These are phyloP conservation scores for Botrytis byssoidea DNA, from an alignment of 2,329 filamentous ascomycete genomes.

Conservation along the genomic window DNA sequence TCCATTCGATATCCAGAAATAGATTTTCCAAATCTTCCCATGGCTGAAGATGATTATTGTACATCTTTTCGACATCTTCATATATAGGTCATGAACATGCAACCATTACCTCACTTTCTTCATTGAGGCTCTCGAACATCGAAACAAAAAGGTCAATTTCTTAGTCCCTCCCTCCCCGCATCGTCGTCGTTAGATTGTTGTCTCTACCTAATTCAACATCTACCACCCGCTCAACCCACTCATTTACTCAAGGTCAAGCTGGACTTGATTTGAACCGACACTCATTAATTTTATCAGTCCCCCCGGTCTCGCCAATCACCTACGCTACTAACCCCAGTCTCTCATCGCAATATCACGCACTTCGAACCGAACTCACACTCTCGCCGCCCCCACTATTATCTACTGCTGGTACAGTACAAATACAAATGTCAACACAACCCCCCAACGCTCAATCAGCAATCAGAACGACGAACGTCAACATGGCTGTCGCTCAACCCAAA, in stretches of 20 bases:
- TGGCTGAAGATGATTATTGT: slow-evolving; percentile 19
- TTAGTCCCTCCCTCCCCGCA: slow-evolving; percentile 10
- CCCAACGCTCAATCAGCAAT: slow-evolving; percentile 52
- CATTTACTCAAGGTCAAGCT: slow-evolving; percentile 35
- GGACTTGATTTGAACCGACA: slow-evolving; percentile 41
- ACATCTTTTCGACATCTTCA: slow-evolving; percentile 12
- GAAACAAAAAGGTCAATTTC: slow-evolving; percentile 12
- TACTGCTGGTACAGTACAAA: slow-evolving; percentile 38
- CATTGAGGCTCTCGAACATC: slow-evolving; percentile 20
- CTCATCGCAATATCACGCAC: slow-evolving; percentile 23
- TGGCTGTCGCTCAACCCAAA: slow-evolving; percentile 62
- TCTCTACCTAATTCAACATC: slow-evolving; percentile 14
- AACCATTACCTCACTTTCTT: slow-evolving; percentile 17
- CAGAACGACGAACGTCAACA: slow-evolving; percentile 42
- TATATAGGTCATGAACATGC: slow-evolving; percentile 22
- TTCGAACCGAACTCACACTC: slow-evolving; percentile 19
- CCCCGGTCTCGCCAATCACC: slow-evolving; percentile 38
- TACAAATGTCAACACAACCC: slow-evolving; percentile 64
- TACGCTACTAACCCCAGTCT: slow-evolving; percentile 16
- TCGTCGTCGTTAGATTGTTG: slow-evolving; percentile 11
- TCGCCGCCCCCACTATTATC: slow-evolving; percentile 31
- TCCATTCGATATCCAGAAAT: slow-evolving; percentile 30
- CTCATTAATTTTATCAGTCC: slow-evolving; percentile 42
- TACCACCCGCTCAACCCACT: neutral
- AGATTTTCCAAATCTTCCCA: slow-evolving; percentile 18